Evolutionary conservation across 371 early-diverging fungal species (phyloP).

Genomic region (Mucor irregularis): DNA sequence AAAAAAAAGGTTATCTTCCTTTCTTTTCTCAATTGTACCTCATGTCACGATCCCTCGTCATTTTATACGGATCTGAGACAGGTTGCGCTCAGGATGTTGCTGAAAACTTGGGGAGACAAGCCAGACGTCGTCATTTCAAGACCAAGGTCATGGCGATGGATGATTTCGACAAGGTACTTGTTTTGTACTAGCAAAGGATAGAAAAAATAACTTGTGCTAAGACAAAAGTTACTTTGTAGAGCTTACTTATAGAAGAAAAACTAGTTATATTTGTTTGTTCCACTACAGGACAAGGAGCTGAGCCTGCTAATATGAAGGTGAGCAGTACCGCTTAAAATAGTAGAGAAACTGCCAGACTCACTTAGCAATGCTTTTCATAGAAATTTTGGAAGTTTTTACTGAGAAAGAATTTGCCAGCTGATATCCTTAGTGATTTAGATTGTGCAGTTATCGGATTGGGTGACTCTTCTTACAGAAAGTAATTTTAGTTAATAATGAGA

Average conservation of each 20-base stretch:
- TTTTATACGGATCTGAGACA: constrained; percentile 85
- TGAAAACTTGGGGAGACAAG: constrained; percentile 76
- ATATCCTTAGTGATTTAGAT: constrained; percentile 63
- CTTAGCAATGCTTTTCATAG: constrained; percentile 17
- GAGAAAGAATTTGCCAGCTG: constrained; percentile 71
- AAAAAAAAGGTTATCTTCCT: too few relatives aligned
- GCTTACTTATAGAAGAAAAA: constrained; percentile 58
- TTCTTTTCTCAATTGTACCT: neutral
- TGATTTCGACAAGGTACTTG: constrained; percentile 66
- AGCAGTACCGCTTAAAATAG: neutral
- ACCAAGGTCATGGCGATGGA: constrained; percentile 75
- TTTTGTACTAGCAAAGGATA: too few relatives aligned
- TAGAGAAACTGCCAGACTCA: neutral
- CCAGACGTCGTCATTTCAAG: constrained; percentile 73
- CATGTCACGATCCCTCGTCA: constrained; percentile 45
- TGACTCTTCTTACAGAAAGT: constrained; percentile 92
- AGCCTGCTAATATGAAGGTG: constrained; percentile 92
- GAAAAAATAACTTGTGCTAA: neutral
- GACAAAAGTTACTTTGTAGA: constrained; percentile 28
- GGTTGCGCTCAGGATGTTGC: constrained; percentile 84
- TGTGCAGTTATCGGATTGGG: constrained; percentile 94
- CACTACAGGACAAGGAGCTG: constrained; percentile 94
- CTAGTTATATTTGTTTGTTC: constrained; percentile 88
- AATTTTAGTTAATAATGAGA: constrained; percentile 5
- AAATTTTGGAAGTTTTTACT: constrained; percentile 89